phyloP scores from a whole-genome alignment of 495 filamentous ascomycete species.

The Tirmania nivea region DNA sequence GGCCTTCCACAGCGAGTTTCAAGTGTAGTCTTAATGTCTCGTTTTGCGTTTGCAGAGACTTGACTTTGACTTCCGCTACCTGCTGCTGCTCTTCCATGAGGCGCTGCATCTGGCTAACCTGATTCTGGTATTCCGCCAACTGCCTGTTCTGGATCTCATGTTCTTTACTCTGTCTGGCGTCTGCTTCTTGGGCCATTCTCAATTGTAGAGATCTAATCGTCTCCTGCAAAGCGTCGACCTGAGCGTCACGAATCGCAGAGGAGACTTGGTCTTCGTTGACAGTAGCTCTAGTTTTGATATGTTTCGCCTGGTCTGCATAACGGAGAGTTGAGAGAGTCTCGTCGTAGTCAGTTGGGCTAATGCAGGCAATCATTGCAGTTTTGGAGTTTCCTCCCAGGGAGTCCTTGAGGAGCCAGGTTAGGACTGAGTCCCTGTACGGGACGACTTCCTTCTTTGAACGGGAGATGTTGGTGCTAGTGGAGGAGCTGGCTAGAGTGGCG shows the following conservation, averaged over 20 bases:
- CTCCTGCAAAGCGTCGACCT: constrained; percentile 83
- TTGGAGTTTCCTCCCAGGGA: constrained; percentile 87
- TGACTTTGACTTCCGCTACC: constrained; percentile 78
- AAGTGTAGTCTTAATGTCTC: constrained; percentile 72
- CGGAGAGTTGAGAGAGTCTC: constrained; percentile 89
- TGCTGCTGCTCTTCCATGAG: constrained; percentile 81
- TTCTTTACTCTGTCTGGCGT: constrained; percentile 22
- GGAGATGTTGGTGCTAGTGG: constrained; percentile 17
- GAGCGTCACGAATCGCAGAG: constrained; percentile 70
- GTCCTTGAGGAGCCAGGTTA: constrained; percentile 96
- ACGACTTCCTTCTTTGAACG: constrained; percentile 48
- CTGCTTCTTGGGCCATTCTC: constrained; percentile 39
- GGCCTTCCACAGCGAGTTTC: constrained; percentile 59
- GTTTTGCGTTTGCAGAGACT: constrained; percentile 65
- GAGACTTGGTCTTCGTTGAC: constrained; percentile 85
- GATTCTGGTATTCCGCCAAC: constrained; percentile 78
- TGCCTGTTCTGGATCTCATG: constrained; percentile 35
- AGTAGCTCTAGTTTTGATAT: constrained; percentile 86
- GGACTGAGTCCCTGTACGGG: constrained; percentile 78
- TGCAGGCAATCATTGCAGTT: constrained; percentile 97
- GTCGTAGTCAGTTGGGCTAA: constrained; percentile 86
- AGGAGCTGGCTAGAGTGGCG: constrained; percentile 51
- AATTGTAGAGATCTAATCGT: constrained; percentile 71
- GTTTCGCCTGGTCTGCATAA: constrained; percentile 94
- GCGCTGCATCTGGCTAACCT: constrained; percentile 66